These are phyloP conservation scores for Crinitomyces ghanaensis DNA, from an alignment of 805 yeast genomes.

Conservation along the genomic window DNA sequence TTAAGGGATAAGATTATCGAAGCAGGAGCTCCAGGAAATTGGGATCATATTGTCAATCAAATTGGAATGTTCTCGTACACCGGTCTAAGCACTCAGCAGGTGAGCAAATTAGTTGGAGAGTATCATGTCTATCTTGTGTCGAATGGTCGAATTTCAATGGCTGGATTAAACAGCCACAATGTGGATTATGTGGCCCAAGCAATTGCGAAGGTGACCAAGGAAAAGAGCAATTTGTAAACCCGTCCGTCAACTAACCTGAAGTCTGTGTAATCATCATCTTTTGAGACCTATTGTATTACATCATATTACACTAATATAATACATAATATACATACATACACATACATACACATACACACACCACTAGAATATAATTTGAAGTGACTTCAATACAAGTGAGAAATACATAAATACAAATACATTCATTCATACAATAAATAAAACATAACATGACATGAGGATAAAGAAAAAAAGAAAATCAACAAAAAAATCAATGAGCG, in stretches of 20 bases:
- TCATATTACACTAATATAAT: no score
- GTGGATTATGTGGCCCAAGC: conserved; percentile 70
- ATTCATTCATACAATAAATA: background rate
- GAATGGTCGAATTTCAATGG: conserved; percentile 86
- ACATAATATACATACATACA: conserved; percentile 1
- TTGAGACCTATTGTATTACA: no score
- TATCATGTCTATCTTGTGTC: conserved; percentile 74
- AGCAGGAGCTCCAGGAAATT: conserved; percentile 73
- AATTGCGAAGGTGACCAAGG: conserved; percentile 53
- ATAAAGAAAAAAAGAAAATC: background rate
- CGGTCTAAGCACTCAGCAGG: conserved; percentile 71
- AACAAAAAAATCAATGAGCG: background rate
- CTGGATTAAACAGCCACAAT: conserved; percentile 77
- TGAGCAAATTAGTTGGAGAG: conserved; percentile 56
- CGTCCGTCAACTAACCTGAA: background rate
- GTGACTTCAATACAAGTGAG: no score
- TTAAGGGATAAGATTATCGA: conserved; percentile 49
- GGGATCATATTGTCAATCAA: conserved; percentile 86
- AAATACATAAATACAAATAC: background rate
- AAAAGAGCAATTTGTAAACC: conserved; percentile 1
- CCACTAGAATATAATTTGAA: no score
- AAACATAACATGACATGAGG: background rate
- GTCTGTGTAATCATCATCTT: background rate
- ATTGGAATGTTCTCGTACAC: conserved; percentile 97
- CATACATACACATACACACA: conserved; percentile 1